phyloP scores from a whole-genome alignment of 1,284 basidiomycete genomes.

The Flammula alnicola region DNA sequence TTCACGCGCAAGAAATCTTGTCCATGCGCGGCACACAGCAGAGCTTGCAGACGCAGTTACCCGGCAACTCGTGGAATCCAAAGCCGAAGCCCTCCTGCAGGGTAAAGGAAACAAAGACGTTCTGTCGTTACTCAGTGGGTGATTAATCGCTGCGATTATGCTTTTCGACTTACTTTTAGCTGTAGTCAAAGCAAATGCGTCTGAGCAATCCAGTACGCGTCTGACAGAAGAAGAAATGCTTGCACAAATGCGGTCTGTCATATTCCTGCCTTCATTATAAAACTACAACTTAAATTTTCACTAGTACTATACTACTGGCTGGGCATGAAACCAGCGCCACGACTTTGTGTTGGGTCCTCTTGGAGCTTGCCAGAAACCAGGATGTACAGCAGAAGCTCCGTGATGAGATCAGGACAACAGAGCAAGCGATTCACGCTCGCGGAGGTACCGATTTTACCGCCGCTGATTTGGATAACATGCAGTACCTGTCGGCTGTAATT shows the following conservation, averaged over 20 bases:
- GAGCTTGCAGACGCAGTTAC: conserved; percentile 44
- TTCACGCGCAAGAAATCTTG: conserved; percentile 41
- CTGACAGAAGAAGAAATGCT: conserved; percentile 48
- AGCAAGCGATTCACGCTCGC: conserved; percentile 36
- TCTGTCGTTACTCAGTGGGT: conserved; percentile 44
- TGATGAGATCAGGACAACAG: conserved; percentile 43
- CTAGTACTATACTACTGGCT: conserved; percentile 46
- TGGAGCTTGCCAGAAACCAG: conserved; percentile 44
- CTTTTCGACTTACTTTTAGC: not conserved
- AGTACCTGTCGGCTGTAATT: conserved; percentile 47
- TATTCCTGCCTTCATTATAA: not conserved
- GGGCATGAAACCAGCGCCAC: conserved; percentile 50
- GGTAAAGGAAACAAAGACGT: conserved; percentile 48
- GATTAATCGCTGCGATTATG: conserved; percentile 1
- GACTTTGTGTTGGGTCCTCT: conserved; percentile 46
- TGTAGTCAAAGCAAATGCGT: conserved; percentile 48
- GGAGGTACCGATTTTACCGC: conserved; percentile 44
- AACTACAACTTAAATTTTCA: conserved; percentile 1
- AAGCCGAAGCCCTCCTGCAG: conserved; percentile 43
- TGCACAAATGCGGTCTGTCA: conserved; percentile 45
- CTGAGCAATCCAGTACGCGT: conserved; percentile 39
- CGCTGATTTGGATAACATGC: conserved; percentile 48
- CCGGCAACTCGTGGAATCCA: conserved; percentile 43
- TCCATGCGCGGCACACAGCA: conserved; percentile 47
- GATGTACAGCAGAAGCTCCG: conserved; percentile 44